Conservation (phyloP, 805 yeast species). For the Debaryomyces maramus region DNA sequence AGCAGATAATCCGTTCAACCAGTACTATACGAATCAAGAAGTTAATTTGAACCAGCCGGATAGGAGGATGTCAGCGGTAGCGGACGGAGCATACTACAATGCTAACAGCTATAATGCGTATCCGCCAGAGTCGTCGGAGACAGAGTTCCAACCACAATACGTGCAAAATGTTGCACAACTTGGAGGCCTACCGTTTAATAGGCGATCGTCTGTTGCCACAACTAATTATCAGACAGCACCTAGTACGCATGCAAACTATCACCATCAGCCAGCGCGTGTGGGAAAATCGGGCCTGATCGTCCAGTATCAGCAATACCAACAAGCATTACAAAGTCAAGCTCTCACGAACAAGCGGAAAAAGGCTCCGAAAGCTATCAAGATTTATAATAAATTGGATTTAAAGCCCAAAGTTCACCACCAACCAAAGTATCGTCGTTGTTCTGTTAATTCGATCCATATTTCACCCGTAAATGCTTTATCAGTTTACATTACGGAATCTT, state of each 20-base stretch:
- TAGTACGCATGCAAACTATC: slow-evolving; percentile 9
- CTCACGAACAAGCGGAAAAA: slow-evolving; percentile 23
- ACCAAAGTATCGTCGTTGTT: slow-evolving; percentile 72
- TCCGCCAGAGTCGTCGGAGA: slow-evolving; percentile 5
- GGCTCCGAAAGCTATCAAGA: slow-evolving; percentile 49
- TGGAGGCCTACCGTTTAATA: slow-evolving; percentile 4
- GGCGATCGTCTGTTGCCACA: slow-evolving; percentile 27
- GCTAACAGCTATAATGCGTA: slow-evolving; percentile 15
- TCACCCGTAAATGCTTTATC: slow-evolving; percentile 85
- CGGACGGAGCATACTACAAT: slow-evolving; percentile 22
- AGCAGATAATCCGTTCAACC: slow-evolving; percentile 46
- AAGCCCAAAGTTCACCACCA: slow-evolving; percentile 59
- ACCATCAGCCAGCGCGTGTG: slow-evolving; percentile 13
- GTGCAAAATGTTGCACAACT: slow-evolving; percentile 8
- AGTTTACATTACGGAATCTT: slow-evolving; percentile 73
- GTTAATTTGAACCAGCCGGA: slow-evolving; percentile 32
- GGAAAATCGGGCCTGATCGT: slow-evolving; percentile 32
- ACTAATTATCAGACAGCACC: slow-evolving; percentile 14
- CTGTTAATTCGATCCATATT: slow-evolving; percentile 59
- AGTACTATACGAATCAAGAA: slow-evolving; percentile 40
- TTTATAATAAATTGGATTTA: slow-evolving; percentile 50
- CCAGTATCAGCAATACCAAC: slow-evolving; percentile 36
- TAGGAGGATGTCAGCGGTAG: slow-evolving; percentile 40
- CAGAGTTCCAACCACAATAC: slow-evolving; percentile 10
- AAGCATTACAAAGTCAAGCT: slow-evolving; percentile 23